Base-by-base conservation (phyloP, 2,329 filamentous ascomycete species). In the Botrytis hyacinthi region DNA sequence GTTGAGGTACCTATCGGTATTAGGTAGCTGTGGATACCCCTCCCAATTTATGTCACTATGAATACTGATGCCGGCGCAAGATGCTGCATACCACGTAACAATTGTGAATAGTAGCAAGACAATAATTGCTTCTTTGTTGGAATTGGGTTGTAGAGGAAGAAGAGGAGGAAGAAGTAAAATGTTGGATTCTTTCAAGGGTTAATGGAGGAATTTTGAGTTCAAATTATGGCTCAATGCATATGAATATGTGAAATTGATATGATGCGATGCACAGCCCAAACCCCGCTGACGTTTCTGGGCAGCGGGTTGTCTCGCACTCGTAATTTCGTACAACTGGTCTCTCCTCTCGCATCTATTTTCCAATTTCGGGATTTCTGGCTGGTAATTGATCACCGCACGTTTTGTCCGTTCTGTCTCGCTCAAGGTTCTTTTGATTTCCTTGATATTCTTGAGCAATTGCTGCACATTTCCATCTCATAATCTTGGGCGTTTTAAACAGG, bases 21-120 rank as follows among this genome's bases (percentile, higher is more conserved):
- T 59, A n/a, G 54, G 68, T 62, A 62, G 68, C 65, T 72, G 71
- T 72, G 71, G 62, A 72, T 72, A 61, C 51, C 40, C 51, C 70
- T 66, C 70, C 46, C 60, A 40, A 20, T 72, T 37, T 44, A 40
- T 60, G 44, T 48, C 29, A 16, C 37, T 44, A 67, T 48, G 26
- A 70, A 35, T 29, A 37, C 40, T 69, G 70, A 72, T 46, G 61
- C 37, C 37, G 69, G 59, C 69, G 69, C 69, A 42, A 54, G 44
- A 66, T 32, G 32, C 29, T 62, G 37, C 26, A 57, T 44, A 42
- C 29, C 48, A 68, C 48, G 51, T 26, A 69, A 57, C 18, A 69
- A 48, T 32, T 4, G 44, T 16, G 18, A 65, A 60, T n/a, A 18
- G 29, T 29, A 12, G 4, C 46, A 66, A 46, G 32, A 37, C 46